A percentile compares a stretch with the other conserved stretches of the same genome.
Conservation (phyloP, 2,329 filamentous ascomycete genomes). For the Fusarium sublunatum region DNA sequence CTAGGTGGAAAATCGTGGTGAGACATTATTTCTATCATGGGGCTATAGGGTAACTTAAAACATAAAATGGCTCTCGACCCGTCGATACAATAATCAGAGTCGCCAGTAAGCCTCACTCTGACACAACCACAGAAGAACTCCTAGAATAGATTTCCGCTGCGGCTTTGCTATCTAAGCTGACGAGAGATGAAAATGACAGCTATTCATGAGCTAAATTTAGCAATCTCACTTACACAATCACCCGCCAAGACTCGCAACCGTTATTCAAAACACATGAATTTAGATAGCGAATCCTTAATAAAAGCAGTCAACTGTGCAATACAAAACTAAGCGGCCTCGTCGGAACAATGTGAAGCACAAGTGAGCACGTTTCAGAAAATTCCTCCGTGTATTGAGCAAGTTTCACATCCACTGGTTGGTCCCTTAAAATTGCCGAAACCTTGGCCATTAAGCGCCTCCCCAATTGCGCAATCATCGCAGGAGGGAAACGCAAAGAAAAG, state of each 20-base stretch:
- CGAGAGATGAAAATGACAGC: slow-evolving; percentile 10
- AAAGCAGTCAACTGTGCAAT: slow-evolving; percentile 2
- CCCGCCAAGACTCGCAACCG: background rate
- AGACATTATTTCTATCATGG: background rate
- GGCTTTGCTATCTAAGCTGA: slow-evolving; percentile 15
- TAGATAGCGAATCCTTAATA: background rate
- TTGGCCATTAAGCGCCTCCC: slow-evolving; percentile 9
- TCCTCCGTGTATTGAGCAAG: slow-evolving; percentile 43
- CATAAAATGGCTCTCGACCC: too few species aligned
- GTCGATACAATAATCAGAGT: too few species aligned
- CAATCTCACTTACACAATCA: background rate
- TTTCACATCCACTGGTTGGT: slow-evolving; percentile 34
- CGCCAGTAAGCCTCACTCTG: too few species aligned
- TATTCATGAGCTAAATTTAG: slow-evolving; percentile 1
- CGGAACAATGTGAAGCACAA: slow-evolving; percentile 15
- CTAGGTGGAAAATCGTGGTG: too few species aligned
- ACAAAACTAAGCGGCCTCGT: background rate
- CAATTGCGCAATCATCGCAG: slow-evolving; percentile 47
- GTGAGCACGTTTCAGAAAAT: slow-evolving; percentile 33
- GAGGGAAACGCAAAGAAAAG: slow-evolving; percentile 4
- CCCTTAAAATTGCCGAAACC: slow-evolving; percentile 18
- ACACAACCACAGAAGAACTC: too few species aligned
- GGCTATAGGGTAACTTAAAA: background rate
- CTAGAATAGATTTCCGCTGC: background rate
- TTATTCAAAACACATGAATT: too few species aligned